Conservation (phyloP, 1,284 basidiomycete species). For the Cryptococcus sp. region DNA sequence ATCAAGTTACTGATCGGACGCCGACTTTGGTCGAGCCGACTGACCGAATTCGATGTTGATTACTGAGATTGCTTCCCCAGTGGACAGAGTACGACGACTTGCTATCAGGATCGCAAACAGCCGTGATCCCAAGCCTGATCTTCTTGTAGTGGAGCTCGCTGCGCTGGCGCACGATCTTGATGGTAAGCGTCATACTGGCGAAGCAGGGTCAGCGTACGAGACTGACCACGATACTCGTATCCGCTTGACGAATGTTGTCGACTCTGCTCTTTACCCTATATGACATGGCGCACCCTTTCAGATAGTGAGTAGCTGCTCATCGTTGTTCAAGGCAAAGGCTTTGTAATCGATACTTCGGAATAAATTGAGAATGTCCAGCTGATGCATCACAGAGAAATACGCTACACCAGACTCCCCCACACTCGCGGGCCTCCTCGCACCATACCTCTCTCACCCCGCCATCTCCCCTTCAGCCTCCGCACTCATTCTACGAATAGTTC, state of each 20-base stretch:
- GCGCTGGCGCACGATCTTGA: slow-evolving; percentile 83
- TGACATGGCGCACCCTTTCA: not conserved
- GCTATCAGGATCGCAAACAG: slow-evolving; percentile 67
- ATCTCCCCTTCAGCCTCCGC: slow-evolving; percentile 16
- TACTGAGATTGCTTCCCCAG: slow-evolving; percentile 56
- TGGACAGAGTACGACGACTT: slow-evolving; percentile 75
- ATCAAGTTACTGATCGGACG: not conserved
- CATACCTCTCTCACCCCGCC: slow-evolving; percentile 26
- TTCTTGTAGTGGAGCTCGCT: slow-evolving; percentile 75
- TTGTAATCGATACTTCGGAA: too few species aligned
- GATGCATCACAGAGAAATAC: slow-evolving; percentile 42
- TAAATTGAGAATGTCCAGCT: not conserved
- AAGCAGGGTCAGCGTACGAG: not conserved
- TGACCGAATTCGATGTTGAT: not conserved
- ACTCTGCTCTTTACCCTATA: not conserved
- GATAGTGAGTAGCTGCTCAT: not conserved
- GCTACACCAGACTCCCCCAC: slow-evolving; percentile 18
- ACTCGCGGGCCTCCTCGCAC: slow-evolving; percentile 24
- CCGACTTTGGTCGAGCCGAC: not conserved
- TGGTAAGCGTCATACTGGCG: slow-evolving; percentile 12
- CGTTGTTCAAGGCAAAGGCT: too few species aligned
- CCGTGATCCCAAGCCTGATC: slow-evolving; percentile 57
- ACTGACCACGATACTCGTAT: not conserved
- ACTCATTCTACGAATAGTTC: slow-evolving; percentile 62
- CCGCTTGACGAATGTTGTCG: not conserved